phyloP scores from a whole-genome alignment of 306 rosid genomes.

The Coriaria nepalensis region DNA sequence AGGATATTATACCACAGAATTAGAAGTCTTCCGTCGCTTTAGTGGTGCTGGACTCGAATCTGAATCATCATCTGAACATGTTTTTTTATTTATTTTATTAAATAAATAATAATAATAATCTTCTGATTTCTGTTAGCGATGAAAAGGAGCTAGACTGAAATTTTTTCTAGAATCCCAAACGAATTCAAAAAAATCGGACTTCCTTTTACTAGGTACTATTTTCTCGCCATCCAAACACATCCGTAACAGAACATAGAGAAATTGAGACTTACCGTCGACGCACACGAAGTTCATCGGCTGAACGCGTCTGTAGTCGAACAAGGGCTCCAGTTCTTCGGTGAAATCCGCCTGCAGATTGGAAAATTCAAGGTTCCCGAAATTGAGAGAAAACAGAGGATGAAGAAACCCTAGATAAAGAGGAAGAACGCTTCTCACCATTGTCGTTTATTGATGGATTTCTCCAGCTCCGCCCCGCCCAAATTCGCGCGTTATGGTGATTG shows the following conservation, averaged over 20 bases:
- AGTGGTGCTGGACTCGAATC: conserved; percentile 16
- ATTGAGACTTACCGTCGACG: conserved; percentile 40
- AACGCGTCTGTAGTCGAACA: conserved; percentile 76
- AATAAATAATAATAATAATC: too few relatives aligned
- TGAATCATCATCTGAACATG: conserved; percentile 37
- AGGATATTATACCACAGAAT: conserved; percentile 12
- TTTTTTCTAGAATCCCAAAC: too few relatives aligned
- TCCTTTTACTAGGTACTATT: too few relatives aligned
- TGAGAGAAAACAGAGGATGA: too few relatives aligned
- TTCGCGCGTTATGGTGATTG: too few relatives aligned
- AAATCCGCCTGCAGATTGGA: conserved; percentile 33
- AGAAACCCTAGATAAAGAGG: too few relatives aligned
- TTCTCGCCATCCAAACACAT: neutral
- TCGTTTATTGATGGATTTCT: too few relatives aligned
- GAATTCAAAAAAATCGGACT: too few relatives aligned
- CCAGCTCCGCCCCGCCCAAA: too few relatives aligned
- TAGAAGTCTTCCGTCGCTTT: conserved; percentile 32
- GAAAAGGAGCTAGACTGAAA: too few relatives aligned
- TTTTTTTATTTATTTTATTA: neutral
- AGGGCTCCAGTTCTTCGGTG: conserved; percentile 64
- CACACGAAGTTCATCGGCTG: conserved; percentile 34
- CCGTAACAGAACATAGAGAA: conserved; percentile 1
- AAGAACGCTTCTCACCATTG: too few relatives aligned
- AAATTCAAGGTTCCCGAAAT: neutral
- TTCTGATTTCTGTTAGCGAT: too few relatives aligned